Evolutionary conservation across 768 basidiomycete genomes (phyloP).

Genomic region (Paxillus ammoniavirescens): DNA sequence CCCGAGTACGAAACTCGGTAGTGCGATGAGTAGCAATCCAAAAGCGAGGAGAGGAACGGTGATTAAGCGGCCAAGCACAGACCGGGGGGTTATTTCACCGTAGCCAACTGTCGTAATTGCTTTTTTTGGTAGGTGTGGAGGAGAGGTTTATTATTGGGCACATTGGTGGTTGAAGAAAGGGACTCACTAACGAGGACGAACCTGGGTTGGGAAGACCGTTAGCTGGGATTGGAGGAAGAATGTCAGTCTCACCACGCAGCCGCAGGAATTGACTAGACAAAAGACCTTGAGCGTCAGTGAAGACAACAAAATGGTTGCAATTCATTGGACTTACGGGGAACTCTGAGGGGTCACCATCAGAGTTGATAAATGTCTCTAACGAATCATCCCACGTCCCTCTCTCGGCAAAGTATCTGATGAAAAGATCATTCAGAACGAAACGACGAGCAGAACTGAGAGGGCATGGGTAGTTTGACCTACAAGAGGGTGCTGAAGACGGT

Average conservation of each 20-base stretch:
- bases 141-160: neutral
- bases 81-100: conserved; percentile 88
- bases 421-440: neutral
- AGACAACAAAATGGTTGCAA: neutral
- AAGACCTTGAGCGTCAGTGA: neutral
- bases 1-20: conserved; percentile 90
- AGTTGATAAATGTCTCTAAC: conserved; percentile 78
- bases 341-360: conserved; percentile 79
- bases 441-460: neutral
- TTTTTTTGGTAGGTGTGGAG: conserved; percentile 20
- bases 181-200: conserved; percentile 79
- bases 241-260: conserved; percentile 67
- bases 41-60: conserved; percentile 86
- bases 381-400: conserved; percentile 86
- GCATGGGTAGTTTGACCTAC: conserved; percentile 38
- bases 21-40: conserved; percentile 83
- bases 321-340: conserved; percentile 53
- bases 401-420: conserved; percentile 78
- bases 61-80: conserved; percentile 81
- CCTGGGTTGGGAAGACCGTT: conserved; percentile 28
- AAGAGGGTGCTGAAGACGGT: conserved; percentile 86
- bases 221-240: neutral
- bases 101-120: conserved; percentile 91
- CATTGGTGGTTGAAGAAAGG: neutral
- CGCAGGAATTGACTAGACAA: conserved; percentile 59